Evolutionary conservation across 2,329 filamentous ascomycete genomes (phyloP).

Genomic region (Colletotrichum gigasporum): DNA sequence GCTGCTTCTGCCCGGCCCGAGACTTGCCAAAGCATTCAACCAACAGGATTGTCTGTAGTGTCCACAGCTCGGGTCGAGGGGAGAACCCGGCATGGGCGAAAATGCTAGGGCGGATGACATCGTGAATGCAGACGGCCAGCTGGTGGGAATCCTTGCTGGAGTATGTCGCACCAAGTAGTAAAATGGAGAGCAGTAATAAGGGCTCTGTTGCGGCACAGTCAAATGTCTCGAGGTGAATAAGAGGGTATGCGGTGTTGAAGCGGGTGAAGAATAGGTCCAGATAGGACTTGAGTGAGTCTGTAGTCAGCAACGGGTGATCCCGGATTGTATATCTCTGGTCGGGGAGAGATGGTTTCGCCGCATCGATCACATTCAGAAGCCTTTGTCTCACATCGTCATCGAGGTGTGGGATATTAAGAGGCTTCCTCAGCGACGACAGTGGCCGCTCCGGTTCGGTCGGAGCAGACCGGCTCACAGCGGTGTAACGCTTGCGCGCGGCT

Average conservation of each 20-base stretch:
- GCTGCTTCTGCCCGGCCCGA: constrained; percentile 68
- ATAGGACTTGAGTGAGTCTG: constrained; percentile 62
- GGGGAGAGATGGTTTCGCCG: constrained; percentile 56
- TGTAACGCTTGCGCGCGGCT: background rate
- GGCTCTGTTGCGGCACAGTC: constrained; percentile 58
- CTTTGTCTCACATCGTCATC: constrained; percentile 50
- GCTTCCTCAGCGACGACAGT: constrained; percentile 37
- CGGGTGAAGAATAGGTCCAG: constrained; percentile 67
- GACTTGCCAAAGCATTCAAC: constrained; percentile 74
- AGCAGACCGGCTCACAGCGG: background rate
- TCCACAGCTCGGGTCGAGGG: constrained; percentile 67
- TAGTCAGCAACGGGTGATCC: constrained; percentile 60
- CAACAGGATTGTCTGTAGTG: constrained; percentile 68
- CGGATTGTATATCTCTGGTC: constrained; percentile 56
- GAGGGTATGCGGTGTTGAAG: constrained; percentile 69
- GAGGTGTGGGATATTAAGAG: constrained; percentile 40
- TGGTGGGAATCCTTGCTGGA: constrained; percentile 66
- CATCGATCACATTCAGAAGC: constrained; percentile 60
- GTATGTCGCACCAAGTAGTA: constrained; percentile 71
- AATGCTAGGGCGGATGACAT: constrained; percentile 67
- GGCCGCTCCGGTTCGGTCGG: constrained; percentile 27
- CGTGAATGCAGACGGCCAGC: constrained; percentile 69
- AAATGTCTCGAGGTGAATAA: constrained; percentile 68
- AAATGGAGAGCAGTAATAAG: constrained; percentile 61
- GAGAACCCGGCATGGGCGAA: constrained; percentile 66